Evolutionary conservation across 2,329 filamentous ascomycete species (phyloP).

Genomic region (Pseudogymnoascus sp.): DNA sequence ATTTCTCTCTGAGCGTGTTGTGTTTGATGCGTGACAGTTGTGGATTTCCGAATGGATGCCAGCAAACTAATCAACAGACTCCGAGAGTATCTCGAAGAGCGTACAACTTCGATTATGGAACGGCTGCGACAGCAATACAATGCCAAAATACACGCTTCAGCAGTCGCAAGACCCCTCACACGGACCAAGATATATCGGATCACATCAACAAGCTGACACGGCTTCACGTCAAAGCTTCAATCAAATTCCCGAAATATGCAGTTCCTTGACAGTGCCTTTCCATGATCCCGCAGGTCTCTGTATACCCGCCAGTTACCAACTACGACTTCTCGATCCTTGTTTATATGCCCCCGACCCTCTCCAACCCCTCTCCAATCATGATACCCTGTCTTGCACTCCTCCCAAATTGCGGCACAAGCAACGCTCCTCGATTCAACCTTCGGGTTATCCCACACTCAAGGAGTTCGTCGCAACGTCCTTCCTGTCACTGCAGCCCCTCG

Average conservation of each 20-base stretch:
- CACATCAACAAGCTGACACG: not conserved
- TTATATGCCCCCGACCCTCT: constrained; percentile 7
- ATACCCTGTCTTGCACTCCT: not conserved
- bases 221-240: not conserved
- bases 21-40: constrained; percentile 17
- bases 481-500: not conserved
- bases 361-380: not conserved
- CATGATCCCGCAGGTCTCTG: not conserved
- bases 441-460: constrained; percentile 27
- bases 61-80: not conserved
- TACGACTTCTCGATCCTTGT: not conserved
- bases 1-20: constrained; percentile 13
- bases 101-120: not conserved
- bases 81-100: not conserved
- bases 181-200: too few species aligned
- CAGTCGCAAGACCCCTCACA: not conserved
- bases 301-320: not conserved
- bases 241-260: not conserved
- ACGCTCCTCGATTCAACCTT: constrained; percentile 29
- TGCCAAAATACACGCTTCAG: not conserved
- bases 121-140: not conserved
- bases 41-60: constrained; percentile 31
- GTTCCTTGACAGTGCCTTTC: not conserved
- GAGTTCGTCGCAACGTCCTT: constrained; percentile 28
- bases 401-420: constrained; percentile 21